phyloP scores from a whole-genome alignment of 108 stramenopile genomes.

The Nitzschia sp. region DNA sequence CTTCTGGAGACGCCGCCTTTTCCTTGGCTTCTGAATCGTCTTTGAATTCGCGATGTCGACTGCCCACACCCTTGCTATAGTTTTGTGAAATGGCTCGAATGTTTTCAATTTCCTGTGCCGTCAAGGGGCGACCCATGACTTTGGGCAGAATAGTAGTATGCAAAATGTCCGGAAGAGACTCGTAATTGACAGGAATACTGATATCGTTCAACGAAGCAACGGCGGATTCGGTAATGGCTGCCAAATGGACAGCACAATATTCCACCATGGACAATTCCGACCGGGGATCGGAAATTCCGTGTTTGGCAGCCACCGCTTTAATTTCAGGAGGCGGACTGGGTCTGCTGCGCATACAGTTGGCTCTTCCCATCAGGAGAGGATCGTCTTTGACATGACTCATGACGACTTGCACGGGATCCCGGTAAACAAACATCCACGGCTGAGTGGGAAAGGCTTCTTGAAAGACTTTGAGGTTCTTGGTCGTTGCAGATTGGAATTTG shows the following conservation, averaged over 20 bases:
- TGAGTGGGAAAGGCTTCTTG: conserved; percentile 85
- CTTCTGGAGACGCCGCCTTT: conserved; percentile 45
- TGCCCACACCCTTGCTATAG: conserved; percentile 81
- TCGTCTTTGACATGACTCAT: conserved; percentile 73
- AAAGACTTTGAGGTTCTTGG: conserved; percentile 63
- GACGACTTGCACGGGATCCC: conserved; percentile 95
- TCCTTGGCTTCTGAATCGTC: conserved; percentile 72
- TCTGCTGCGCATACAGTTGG: conserved; percentile 60
- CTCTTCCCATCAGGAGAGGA: conserved; percentile 34
- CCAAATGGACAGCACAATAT: conserved; percentile 85
- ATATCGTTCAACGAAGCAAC: conserved; percentile 34
- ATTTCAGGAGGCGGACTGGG: conserved; percentile 26
- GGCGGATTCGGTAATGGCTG: conserved; percentile 75
- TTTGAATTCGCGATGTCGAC: conserved; percentile 44
- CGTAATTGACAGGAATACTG: conserved; percentile 71
- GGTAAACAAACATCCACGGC: conserved; percentile 93
- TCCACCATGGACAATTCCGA: conserved; percentile 28
- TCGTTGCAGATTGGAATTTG: conserved; percentile 93
- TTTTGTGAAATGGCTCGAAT: conserved; percentile 52
- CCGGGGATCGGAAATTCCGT: conserved; percentile 16
- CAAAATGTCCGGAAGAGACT: conserved; percentile 48
- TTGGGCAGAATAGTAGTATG: conserved; percentile 44
- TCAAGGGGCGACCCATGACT: conserved; percentile 55
- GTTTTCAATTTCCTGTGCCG: conserved; percentile 53
- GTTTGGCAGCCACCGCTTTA: conserved; percentile 26